Evolutionary conservation across 805 yeast species (phyloP).

Genomic region (Schwanniomyces sp.): DNA sequence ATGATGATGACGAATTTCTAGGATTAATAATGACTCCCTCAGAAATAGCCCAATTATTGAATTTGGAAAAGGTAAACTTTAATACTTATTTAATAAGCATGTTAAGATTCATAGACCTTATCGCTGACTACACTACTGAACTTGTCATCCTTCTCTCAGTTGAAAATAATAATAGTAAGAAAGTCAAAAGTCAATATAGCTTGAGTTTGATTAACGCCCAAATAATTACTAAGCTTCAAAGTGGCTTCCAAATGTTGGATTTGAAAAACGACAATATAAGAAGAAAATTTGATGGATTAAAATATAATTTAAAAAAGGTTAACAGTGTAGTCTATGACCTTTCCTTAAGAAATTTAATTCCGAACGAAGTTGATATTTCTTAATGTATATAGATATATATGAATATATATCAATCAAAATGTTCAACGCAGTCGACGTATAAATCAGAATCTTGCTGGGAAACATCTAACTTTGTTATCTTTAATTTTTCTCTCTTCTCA

Average conservation of each 20-base stretch:
- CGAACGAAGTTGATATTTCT: conserved; percentile 8
- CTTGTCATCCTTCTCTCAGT: conserved; percentile 20
- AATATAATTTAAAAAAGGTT: conserved; percentile 25
- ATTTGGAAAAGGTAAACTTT: conserved; percentile 13
- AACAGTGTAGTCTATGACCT: conserved; percentile 26
- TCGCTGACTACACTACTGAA: conserved; percentile 25
- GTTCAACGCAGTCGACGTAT: neutral
- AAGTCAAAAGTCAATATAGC: conserved; percentile 12
- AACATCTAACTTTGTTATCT: neutral
- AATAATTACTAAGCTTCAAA: conserved; percentile 20
- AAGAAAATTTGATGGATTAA: conserved; percentile 27
- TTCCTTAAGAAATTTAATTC: conserved; percentile 16
- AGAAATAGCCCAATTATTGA: conserved; percentile 9
- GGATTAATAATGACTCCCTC: conserved; percentile 21
- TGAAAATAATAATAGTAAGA: conserved; percentile 1
- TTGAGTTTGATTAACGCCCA: conserved; percentile 20
- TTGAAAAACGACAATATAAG: conserved; percentile 27
- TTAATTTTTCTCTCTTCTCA: neutral
- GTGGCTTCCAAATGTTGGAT: conserved; percentile 27
- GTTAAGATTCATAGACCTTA: conserved; percentile 18
- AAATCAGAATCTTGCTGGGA: neutral
- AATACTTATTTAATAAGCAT: conserved; percentile 20
- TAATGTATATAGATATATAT: neutral
- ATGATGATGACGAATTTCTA: neutral
- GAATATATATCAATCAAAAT: neutral